Conservation (phyloP, 2,329 filamentous ascomycete genomes). For the Trichoderma oligosporum region DNA sequence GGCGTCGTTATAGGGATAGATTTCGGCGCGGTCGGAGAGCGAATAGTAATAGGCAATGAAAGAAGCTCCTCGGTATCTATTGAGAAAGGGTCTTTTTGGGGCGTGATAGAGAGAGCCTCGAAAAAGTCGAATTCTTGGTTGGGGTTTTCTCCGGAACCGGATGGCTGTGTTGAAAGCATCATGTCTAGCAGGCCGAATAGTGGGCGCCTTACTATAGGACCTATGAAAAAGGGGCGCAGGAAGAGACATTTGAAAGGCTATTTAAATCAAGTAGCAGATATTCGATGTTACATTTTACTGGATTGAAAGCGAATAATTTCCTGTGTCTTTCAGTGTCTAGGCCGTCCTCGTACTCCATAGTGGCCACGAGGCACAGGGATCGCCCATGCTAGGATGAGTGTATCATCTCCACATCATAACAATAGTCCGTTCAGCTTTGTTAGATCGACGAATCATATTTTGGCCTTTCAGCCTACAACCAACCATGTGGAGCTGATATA, state of each 20-base stretch:
- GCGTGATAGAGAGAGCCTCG: conserved; percentile 10
- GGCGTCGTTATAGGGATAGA: neutral
- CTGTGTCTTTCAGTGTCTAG: neutral
- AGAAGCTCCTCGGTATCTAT: neutral
- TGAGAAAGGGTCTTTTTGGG: conserved; percentile 8
- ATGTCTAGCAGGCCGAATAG: neutral
- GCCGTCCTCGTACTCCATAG: neutral
- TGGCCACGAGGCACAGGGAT: conserved; percentile 11
- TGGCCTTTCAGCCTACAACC: neutral
- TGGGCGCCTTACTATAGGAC: neutral
- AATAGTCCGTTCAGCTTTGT: conserved; percentile 14
- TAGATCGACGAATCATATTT: neutral
- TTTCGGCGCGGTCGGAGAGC: neutral
- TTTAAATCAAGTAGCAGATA: neutral
- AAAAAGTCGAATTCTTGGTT: conserved; percentile 11
- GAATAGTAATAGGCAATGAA: neutral
- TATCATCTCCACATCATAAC: neutral
- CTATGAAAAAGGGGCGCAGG: neutral
- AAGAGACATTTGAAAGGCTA: neutral
- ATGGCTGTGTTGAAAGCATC: neutral
- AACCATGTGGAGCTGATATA: neutral
- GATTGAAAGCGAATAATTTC: neutral
- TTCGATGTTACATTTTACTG: neutral
- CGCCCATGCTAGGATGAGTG: neutral
- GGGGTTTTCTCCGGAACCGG: neutral